These are phyloP conservation scores for Pulveroboletus sp. DNA, from an alignment of 768 basidiomycete genomes.

Conservation along the genomic window DNA sequence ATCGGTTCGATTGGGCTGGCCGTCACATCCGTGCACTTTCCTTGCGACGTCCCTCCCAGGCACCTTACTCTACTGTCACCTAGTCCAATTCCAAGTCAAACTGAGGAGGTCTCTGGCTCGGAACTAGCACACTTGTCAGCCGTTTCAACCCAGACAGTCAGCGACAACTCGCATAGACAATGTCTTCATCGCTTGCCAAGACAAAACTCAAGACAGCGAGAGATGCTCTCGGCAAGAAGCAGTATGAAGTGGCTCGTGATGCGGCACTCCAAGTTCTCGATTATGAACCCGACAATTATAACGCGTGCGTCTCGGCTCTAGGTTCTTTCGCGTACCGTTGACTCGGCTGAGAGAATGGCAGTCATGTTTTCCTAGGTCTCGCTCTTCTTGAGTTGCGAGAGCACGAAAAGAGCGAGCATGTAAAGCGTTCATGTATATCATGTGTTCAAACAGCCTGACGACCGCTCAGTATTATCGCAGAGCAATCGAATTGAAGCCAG, in stretches of 20 bases:
- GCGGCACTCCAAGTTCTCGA: constrained; percentile 63
- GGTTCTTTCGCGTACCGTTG: neutral
- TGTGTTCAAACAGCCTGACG: constrained; percentile 14
- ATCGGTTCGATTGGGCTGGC: no score
- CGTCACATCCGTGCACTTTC: no score
- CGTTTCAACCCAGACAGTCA: no score
- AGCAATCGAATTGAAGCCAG: constrained; percentile 65
- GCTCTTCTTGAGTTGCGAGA: constrained; percentile 73
- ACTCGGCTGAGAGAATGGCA: constrained; percentile 29
- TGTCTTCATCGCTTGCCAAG: constrained; percentile 49
- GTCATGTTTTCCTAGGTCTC: constrained; percentile 82
- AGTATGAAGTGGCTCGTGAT: constrained; percentile 62
- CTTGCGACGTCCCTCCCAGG: no score
- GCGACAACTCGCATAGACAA: constrained; percentile 1
- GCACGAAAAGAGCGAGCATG: constrained; percentile 76
- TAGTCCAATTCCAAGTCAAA: no score
- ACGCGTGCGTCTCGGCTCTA: constrained; percentile 58
- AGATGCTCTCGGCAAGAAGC: constrained; percentile 70
- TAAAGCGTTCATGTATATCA: constrained; percentile 37
- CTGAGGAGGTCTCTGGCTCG: no score
- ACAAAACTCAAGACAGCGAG: constrained; percentile 74
- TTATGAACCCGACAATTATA: constrained; percentile 79
- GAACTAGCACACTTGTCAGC: no score
- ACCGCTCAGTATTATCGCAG: constrained; percentile 63
- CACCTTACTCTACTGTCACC: no score